phyloP scores from a whole-genome alignment of 2,329 filamentous ascomycete genomes.

The Rhinocladiella mackenziei region DNA sequence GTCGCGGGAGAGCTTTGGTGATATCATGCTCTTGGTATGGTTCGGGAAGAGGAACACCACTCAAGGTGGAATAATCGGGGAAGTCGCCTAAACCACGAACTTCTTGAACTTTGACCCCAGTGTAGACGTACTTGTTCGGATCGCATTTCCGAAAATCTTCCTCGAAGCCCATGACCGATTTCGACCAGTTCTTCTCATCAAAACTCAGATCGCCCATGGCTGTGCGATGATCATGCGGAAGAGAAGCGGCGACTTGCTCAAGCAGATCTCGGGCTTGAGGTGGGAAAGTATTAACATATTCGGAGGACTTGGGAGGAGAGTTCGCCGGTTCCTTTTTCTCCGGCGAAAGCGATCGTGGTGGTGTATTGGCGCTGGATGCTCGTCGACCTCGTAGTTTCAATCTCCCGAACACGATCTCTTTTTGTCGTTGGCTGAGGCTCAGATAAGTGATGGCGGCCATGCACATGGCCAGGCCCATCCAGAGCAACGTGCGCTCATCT shows the following conservation, averaged over 20 bases:
- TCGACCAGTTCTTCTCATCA: conserved; percentile 34
- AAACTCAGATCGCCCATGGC: conserved; percentile 24
- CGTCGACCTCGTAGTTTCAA: conserved; percentile 41
- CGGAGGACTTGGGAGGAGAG: conserved; percentile 29
- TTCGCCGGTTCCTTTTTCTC: conserved; percentile 41
- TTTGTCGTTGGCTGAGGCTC: conserved; percentile 33
- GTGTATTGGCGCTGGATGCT: conserved; percentile 49
- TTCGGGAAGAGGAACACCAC: conserved; percentile 66
- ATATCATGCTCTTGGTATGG: conserved; percentile 65
- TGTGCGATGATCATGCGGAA: conserved; percentile 26
- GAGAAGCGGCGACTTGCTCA: conserved; percentile 31
- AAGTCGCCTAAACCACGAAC: conserved; percentile 69
- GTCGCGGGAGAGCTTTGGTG: conserved; percentile 63
- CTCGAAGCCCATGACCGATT: conserved; percentile 41
- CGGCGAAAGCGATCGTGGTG: conserved; percentile 51
- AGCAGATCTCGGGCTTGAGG: conserved; percentile 50
- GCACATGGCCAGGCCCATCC: conserved; percentile 17
- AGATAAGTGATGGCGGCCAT: conserved; percentile 28
- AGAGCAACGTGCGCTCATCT: conserved; percentile 19
- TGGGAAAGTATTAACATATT: conserved; percentile 50
- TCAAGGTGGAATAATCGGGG: conserved; percentile 71
- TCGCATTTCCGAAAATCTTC: conserved; percentile 38
- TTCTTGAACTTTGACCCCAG: conserved; percentile 66
- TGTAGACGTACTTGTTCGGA: conserved; percentile 54
- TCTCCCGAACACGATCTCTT: conserved; percentile 39